A percentile compares a stretch with the other conserved stretches of the same genome.
Evolutionary conservation across 176 grass and related monocot species (phyloP).

Genomic region (Musa acuminata): DNA sequence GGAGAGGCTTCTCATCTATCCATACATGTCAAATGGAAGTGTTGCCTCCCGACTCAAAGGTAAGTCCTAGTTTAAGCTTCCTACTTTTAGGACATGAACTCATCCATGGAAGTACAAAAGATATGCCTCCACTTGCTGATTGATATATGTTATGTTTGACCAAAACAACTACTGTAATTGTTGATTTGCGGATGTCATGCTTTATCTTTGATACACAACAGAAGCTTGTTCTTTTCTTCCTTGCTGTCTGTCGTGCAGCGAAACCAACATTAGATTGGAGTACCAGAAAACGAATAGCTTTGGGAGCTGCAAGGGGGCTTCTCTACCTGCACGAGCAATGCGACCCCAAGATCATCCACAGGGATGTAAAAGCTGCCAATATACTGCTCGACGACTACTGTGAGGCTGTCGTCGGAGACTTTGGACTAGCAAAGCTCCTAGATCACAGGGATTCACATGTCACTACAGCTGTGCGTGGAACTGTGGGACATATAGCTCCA

Average conservation of each 20-base stretch:
- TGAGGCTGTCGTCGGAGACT: constrained; percentile 76
- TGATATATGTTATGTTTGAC: background rate
- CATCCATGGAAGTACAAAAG: no score
- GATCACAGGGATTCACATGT: constrained; percentile 79
- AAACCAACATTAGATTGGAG: constrained; percentile 78
- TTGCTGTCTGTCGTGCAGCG: constrained; percentile 19
- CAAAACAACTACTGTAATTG: background rate
- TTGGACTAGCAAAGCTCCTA: constrained; percentile 75
- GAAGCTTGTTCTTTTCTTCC: constrained; percentile 12
- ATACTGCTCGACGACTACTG: constrained; percentile 71
- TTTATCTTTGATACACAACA: constrained; percentile 10
- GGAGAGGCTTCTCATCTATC: constrained; percentile 79
- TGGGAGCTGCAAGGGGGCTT: constrained; percentile 71
- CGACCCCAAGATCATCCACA: constrained; percentile 89
- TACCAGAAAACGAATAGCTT: constrained; percentile 71
- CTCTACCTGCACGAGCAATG: constrained; percentile 92
- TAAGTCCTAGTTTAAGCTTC: constrained; percentile 9
- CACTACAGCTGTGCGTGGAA: constrained; percentile 73
- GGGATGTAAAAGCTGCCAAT: constrained; percentile 89
- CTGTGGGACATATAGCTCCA: constrained; percentile 78
- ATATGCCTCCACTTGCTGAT: background rate
- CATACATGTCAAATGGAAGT: constrained; percentile 92
- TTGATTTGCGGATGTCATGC: constrained; percentile 19
- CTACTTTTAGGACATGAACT: no score
- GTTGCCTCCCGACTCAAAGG: constrained; percentile 80